Conservation (phyloP, 108 stramenopile genomes). For the Asterionellopsis glacialis region DNA sequence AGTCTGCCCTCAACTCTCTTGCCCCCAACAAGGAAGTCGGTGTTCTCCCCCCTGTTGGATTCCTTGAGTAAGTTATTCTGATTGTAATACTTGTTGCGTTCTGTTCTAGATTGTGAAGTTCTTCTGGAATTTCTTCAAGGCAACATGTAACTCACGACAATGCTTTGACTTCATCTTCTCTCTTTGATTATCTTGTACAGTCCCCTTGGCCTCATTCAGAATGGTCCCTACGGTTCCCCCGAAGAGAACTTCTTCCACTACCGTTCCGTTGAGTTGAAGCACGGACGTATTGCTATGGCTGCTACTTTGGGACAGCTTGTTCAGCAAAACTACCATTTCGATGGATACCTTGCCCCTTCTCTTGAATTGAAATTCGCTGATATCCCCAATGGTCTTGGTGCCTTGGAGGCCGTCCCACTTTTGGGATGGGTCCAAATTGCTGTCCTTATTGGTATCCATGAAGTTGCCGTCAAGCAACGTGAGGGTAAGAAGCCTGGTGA, state of each 20-base stretch:
- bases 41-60: conserved; percentile 14
- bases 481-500: conserved; percentile 25
- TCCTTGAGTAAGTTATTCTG: conserved; percentile 13
- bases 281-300: conserved; percentile 38
- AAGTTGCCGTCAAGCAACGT: conserved; percentile 28
- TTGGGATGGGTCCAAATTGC: conserved; percentile 79
- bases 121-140: no score
- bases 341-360: conserved; percentile 42
- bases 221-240: conserved; percentile 25
- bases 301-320: conserved; percentile 41
- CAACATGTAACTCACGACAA: no score
- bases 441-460: conserved; percentile 61
- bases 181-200: not conserved
- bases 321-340: conserved; percentile 34
- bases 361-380: conserved; percentile 66
- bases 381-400: conserved; percentile 77
- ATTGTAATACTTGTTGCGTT: not conserved
- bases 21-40: conserved; percentile 6
- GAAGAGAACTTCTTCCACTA: conserved; percentile 26
- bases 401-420: conserved; percentile 61
- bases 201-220: conserved; percentile 26
- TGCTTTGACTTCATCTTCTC: not conserved
- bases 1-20: not conserved
- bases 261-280: conserved; percentile 35
- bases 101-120: no score